Base-by-base conservation (phyloP, 345 rosid species). In the Salix suchowensis region DNA sequence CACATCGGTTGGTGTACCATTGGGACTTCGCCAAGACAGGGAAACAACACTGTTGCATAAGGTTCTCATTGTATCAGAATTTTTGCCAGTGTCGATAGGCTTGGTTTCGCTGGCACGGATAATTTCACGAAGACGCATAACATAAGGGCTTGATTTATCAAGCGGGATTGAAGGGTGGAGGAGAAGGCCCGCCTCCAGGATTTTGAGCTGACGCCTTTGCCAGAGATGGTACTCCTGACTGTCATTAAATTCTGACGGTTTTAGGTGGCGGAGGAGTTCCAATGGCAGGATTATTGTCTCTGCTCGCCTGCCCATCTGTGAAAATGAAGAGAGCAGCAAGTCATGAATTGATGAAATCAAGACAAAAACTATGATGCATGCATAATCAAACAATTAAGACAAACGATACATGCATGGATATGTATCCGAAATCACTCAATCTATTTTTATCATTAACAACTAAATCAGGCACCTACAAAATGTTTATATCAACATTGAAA, bases 261-360 rank as follows among this genome's bases (percentile, higher is more conserved):
- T 95, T 71, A 91, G 75, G 78, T 93, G 94, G 39, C 97, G 96
- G 46, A 95, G 90, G 24, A 95, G 91, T 89, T 95, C 98, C 14
- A 95, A 68, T 12, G 98, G 98, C 12, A 95, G 88, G 69, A 93
- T 89, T 79, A 95, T 88, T 0, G 98, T 89, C 91, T 95, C 98
- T 19, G 91, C 89, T 81, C 89, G 83, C 77, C 90, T 89, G 48
- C 98, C 94, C 77, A 87, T 88, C 98, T 95, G 78, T 24, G 18
- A 19, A 36, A n/a, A 4, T 28, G 5, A 55, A 62, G 50, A 68
- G 2, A 65, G 30, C 13, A 44, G 55, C n/a, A 50, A 67, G 4
- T 8, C n/a, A 50, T 14, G 40, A 36, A 65, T 5, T 12, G 40
- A 16, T 34, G 61, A 55, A 55, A n/a, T 55, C 12, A 55, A n/a